These are phyloP conservation scores for Wallemia ichthyophaga DNA, from an alignment of 1,284 basidiomycete species.

Conservation along the genomic window DNA sequence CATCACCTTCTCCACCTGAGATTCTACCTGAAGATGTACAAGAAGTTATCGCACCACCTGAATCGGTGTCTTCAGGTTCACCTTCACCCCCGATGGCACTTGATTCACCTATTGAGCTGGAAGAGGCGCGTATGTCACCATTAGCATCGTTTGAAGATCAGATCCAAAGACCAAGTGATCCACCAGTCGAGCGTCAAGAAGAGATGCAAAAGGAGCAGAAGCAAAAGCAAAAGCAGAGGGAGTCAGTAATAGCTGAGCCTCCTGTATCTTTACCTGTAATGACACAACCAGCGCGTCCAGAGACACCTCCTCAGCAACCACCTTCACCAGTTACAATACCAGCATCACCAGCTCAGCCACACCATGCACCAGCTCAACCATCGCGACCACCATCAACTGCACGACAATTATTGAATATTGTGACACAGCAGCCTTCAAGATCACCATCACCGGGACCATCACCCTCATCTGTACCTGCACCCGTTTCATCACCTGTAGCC, in stretches of 20 bases:
- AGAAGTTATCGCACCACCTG: background rate
- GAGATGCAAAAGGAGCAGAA: background rate
- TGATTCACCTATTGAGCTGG: background rate
- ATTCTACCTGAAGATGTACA: background rate
- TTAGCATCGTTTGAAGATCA: background rate
- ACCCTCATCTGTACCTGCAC: no score
- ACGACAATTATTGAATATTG: background rate
- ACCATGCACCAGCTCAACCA: background rate
- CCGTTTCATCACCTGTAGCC: no score
- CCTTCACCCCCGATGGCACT: background rate
- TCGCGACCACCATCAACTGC: background rate
- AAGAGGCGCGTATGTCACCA: background rate
- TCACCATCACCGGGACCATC: background rate
- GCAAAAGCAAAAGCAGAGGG: background rate
- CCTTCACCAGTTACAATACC: background rate
- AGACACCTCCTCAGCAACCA: background rate
- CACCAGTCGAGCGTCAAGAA: background rate
- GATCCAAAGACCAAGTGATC: background rate
- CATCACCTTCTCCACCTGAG: background rate
- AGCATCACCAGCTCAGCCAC: background rate
- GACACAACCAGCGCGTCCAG: background rate
- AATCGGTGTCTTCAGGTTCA: background rate
- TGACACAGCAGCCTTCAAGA: background rate
- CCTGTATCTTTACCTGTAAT: background rate
- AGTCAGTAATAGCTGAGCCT: background rate